These are phyloP conservation scores for Solanum microdontum DNA, from an alignment of 257 asterid species.

Conservation along the genomic window DNA sequence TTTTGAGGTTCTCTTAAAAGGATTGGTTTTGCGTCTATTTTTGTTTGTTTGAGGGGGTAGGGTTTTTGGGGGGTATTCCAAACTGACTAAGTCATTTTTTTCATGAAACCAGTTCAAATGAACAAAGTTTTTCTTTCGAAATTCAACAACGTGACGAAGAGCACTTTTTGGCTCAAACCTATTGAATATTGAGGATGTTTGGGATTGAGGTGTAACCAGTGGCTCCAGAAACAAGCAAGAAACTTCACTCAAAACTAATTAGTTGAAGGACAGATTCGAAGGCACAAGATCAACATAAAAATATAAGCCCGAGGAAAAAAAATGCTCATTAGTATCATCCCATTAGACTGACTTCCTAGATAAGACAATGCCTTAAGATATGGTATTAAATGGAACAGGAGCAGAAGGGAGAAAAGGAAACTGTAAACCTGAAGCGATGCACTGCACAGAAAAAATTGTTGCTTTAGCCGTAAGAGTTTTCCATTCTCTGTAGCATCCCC, in stretches of 20 bases:
- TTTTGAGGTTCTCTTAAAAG: not conserved
- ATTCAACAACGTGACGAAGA: not conserved
- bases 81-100: not conserved
- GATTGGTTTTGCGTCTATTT: not conserved
- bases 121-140: not conserved
- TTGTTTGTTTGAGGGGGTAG: not conserved
- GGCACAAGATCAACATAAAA: not conserved
- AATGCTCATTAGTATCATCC: not conserved
- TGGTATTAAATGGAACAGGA: not conserved
- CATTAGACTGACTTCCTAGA: not conserved
- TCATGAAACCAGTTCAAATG: not conserved
- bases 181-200: not conserved
- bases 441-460: conserved; percentile 95
- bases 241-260: not conserved
- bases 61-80: not conserved
- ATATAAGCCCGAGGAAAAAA: not conserved
- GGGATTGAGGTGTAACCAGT: not conserved
- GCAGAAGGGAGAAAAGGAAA: not conserved
- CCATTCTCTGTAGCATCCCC: conserved; percentile 98
- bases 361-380: not conserved
- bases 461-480: conserved; percentile 82
- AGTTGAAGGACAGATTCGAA: not conserved
- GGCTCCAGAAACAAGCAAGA: not conserved
- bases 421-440: conserved; percentile 91
- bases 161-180: not conserved